These are phyloP conservation scores for Mucor mucedo DNA, from an alignment of 371 early-diverging fungal genomes.

Conservation along the genomic window DNA sequence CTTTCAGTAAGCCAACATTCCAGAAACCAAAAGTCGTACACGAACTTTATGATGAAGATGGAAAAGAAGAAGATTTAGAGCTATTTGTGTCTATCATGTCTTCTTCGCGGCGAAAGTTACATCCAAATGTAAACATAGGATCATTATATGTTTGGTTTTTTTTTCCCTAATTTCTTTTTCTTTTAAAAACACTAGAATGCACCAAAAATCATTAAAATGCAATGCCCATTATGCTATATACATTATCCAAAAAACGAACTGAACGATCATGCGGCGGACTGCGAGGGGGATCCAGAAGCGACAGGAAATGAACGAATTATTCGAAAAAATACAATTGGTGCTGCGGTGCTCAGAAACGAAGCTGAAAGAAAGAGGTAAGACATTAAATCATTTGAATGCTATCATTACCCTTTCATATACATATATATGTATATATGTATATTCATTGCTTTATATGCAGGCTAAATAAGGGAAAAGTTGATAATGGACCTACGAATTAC, in stretches of 20 bases:
- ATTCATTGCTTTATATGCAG: background rate
- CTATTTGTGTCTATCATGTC: background rate
- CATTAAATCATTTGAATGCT: no score
- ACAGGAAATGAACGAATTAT: background rate
- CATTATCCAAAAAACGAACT: conserved; percentile 6
- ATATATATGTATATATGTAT: background rate
- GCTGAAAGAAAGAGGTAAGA: conserved; percentile 12
- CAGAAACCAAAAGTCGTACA: background rate
- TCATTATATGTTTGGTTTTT: background rate
- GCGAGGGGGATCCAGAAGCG: background rate
- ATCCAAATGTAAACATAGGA: background rate
- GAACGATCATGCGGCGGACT: conserved; percentile 8
- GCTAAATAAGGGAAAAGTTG: conserved; percentile 3
- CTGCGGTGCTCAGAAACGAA: conserved; percentile 6
- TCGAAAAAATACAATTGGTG: conserved; percentile 12
- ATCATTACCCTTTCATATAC: no score
- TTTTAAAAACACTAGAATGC: background rate
- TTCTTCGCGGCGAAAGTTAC: background rate
- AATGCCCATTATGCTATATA: conserved; percentile 18
- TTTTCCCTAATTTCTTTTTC: background rate
- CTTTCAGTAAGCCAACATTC: background rate
- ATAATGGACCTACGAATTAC: conserved; percentile 16
- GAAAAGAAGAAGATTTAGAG: background rate
- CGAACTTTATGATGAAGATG: background rate
- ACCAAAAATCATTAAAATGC: background rate